Conservation (phyloP, 2,329 filamentous ascomycete genomes). For the Aspergillus flavus region DNA sequence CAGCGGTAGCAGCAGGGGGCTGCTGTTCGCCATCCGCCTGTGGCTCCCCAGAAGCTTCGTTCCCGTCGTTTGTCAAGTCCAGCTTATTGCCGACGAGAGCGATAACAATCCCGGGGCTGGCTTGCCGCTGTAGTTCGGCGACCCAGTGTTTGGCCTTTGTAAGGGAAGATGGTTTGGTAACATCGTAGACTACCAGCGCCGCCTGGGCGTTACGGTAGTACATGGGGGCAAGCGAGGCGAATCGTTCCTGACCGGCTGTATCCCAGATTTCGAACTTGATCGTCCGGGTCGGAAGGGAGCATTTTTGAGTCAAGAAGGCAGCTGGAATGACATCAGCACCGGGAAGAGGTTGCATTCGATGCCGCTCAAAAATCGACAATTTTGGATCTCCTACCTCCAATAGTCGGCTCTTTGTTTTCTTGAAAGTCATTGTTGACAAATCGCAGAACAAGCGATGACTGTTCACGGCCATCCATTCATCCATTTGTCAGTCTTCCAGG, state of each 20-base stretch:
- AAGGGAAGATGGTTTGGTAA: constrained; percentile 93
- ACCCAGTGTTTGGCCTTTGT: constrained; percentile 99
- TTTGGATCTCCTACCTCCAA: constrained; percentile 69
- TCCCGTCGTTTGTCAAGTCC: constrained; percentile 70
- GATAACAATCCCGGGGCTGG: constrained; percentile 94
- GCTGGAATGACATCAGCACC: constrained; percentile 55
- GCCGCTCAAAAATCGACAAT: constrained; percentile 2
- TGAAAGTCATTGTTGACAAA: constrained; percentile 99
- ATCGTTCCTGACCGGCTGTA: constrained; percentile 95
- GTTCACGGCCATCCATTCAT: constrained; percentile 17
- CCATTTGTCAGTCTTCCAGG: constrained; percentile 22
- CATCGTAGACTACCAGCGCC: constrained; percentile 96
- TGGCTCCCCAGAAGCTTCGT: constrained; percentile 47
- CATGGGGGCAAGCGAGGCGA: constrained; percentile 95
- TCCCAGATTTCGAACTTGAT: constrained; percentile 89
- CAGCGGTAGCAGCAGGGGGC: constrained; percentile 28
- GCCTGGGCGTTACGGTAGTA: constrained; percentile 99
- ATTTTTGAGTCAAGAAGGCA: constrained; percentile 98
- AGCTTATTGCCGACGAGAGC: constrained; percentile 96
- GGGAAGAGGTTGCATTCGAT: not conserved
- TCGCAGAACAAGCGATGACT: constrained; percentile 96
- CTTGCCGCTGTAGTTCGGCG: constrained; percentile 93
- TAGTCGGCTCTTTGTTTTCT: constrained; percentile 99
- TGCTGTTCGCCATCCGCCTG: constrained; percentile 43
- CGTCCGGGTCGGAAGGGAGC: constrained; percentile 87